phyloP scores from a whole-genome alignment of 768 basidiomycete genomes.

The Erythrobasidium yunnanense region DNA sequence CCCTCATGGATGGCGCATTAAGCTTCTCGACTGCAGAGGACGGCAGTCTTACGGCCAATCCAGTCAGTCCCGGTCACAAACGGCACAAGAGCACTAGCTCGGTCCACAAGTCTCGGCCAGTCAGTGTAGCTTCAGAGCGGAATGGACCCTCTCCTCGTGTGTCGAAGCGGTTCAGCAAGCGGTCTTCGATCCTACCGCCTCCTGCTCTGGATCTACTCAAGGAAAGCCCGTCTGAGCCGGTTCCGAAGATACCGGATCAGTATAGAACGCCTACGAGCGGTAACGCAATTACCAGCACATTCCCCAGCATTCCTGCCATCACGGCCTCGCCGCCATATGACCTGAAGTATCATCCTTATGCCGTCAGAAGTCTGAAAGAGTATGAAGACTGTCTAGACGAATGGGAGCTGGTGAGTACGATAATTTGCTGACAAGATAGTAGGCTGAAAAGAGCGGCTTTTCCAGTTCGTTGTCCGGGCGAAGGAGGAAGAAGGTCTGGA shows the following conservation, averaged over 20 bases:
- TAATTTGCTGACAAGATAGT: too few species aligned
- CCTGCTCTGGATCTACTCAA: conserved; percentile 38
- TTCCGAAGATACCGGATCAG: conserved; percentile 35
- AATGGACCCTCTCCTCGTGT: conserved; percentile 35
- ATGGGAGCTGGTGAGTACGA: conserved; percentile 27
- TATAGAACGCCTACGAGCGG: conserved; percentile 23
- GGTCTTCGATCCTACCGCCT: conserved; percentile 39
- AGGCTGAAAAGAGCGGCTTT: too few species aligned
- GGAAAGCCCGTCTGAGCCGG: conserved; percentile 31
- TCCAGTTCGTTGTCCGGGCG: conserved; percentile 6
- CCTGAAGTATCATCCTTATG: conserved; percentile 38
- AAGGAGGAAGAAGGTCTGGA: conserved; percentile 26
- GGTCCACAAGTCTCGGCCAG: conserved; percentile 14
- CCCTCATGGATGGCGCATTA: neutral
- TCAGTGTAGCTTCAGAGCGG: conserved; percentile 8
- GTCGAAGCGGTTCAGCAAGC: conserved; percentile 39
- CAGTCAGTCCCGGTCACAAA: neutral
- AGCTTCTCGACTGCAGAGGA: neutral
- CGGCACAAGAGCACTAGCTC: conserved; percentile 14
- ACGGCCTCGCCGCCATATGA: conserved; percentile 33
- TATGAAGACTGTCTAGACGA: conserved; percentile 37
- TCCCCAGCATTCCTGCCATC: neutral
- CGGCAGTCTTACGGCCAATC: neutral
- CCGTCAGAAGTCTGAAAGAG: conserved; percentile 35
- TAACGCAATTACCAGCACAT: neutral